Base-by-base conservation (phyloP, 768 basidiomycete genomes). In the Boletus sp. region DNA sequence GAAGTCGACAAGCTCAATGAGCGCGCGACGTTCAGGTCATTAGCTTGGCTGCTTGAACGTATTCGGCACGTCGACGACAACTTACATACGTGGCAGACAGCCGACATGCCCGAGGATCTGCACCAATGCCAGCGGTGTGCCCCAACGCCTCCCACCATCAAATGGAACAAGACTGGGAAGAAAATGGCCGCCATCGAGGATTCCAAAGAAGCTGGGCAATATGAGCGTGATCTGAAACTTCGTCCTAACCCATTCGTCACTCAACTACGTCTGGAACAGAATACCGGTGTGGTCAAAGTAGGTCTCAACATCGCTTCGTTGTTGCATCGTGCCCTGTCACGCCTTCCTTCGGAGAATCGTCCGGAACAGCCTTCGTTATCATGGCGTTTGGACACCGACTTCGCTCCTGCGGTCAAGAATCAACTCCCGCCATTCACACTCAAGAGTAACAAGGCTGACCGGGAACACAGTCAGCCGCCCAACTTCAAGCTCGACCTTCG, bases 1-100 rank as follows among this genome's bases (percentile, higher is more conserved):
- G 88, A 93, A 61, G 83, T 98, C 41, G 92, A 96, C 69, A 87
- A 90, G 60, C 76, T 92, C 9, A 87, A 95, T 61, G 91, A 96
- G 65, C 85, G 93, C 4, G 75, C 80, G 11, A 87, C 84, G 1
- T 96, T 94, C 77, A 83, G 82, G 56, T 77, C 85, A 5, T 67
- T 96, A 15, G 88, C 93, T 2, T 98, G 95, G 94, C 72, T 97
- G 19, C 74, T 92, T 23, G 90, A 94, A 65, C 83, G 92, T 47
- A 79, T 95, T 56, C 84, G 89, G 13, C 82, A 85, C 54, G 81
- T 93, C 53, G 82, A 87, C 23, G 83, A 83, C 35, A 73, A 79
- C 53, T 80, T 88, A 61, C 74, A 72, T 27, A 63, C 75, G 3
- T 98, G 95, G 95, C 86, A 89, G 53, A 56, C 67, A 1, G 72